Evolutionary conservation across 768 basidiomycete species (phyloP).

Genomic region (Amanita brunnescens): DNA sequence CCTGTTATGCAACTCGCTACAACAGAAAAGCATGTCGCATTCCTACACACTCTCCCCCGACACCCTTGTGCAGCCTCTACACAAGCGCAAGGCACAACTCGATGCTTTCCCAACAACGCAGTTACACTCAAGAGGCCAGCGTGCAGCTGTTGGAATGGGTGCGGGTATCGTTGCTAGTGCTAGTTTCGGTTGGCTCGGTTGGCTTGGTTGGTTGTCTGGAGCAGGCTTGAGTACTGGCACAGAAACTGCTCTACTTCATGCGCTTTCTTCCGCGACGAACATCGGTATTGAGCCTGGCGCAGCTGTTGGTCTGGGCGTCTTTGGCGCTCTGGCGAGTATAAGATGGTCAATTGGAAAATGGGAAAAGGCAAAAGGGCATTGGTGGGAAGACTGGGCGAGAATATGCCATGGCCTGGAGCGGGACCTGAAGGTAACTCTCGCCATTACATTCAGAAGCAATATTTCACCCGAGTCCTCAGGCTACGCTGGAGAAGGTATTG

Average conservation of each 20-base stretch:
- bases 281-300: conserved; percentile 45
- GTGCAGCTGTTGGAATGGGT: conserved; percentile 40
- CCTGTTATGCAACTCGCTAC: conserved; percentile 49
- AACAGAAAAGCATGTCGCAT: conserved; percentile 42
- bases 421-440: conserved; percentile 46
- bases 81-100: conserved; percentile 44
- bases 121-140: conserved; percentile 60
- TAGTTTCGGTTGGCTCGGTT: conserved; percentile 53
- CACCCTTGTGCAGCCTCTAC: conserved; percentile 43
- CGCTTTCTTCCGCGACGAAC: conserved; percentile 2
- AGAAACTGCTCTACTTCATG: not conserved
- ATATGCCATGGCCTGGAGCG: conserved; percentile 54
- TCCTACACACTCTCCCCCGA: conserved; percentile 33
- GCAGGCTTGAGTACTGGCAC: conserved; percentile 23
- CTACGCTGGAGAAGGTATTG: conserved; percentile 35
- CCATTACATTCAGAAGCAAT: not conserved
- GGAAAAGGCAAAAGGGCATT: conserved; percentile 57
- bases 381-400: conserved; percentile 61
- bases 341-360: conserved; percentile 60
- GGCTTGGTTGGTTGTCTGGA: conserved; percentile 40
- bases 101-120: conserved; percentile 43
- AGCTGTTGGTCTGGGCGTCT: conserved; percentile 48
- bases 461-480: conserved; percentile 23
- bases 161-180: conserved; percentile 40
- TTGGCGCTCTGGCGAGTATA: conserved; percentile 40